Conservation (phyloP, 164 flowering plant genomes). For the Umbellularia californica region DNA sequence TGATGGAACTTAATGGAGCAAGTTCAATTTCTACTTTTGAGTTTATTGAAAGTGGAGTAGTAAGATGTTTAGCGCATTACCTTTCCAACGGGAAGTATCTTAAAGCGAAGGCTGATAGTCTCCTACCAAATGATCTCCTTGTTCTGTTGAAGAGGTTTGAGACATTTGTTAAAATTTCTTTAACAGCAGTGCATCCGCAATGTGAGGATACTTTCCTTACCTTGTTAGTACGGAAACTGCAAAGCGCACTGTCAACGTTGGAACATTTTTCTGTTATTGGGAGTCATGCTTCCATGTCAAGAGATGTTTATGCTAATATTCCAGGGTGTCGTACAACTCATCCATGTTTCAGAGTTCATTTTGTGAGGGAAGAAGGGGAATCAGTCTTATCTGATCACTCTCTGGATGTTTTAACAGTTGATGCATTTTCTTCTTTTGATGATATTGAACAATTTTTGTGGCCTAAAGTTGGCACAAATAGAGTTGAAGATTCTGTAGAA, state of each 20-base stretch:
- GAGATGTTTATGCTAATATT: constrained; percentile 52
- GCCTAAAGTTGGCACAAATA: constrained; percentile 43
- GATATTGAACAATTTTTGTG: constrained; percentile 62
- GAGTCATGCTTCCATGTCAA: constrained; percentile 35
- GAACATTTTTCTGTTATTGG: constrained; percentile 71
- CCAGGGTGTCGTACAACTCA: constrained; percentile 41
- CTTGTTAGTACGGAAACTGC: constrained; percentile 49
- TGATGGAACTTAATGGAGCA: constrained; percentile 49
- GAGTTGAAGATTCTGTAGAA: constrained; percentile 10
- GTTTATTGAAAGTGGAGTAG: constrained; percentile 83
- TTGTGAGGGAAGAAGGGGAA: constrained; percentile 65
- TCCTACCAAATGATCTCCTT: constrained; percentile 5
- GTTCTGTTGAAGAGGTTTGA: constrained; percentile 55
- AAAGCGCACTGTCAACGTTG: constrained; percentile 60
- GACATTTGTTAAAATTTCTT: constrained; percentile 48
- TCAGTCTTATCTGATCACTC: constrained; percentile 37
- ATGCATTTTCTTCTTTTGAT: constrained; percentile 61
- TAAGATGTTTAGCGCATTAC: constrained; percentile 51
- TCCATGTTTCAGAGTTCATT: constrained; percentile 71
- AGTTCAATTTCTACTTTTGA: constrained; percentile 89
- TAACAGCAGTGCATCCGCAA: constrained; percentile 22
- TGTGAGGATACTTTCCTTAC: constrained; percentile 35
- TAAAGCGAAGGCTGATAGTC: constrained; percentile 21
- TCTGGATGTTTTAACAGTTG: constrained; percentile 51
- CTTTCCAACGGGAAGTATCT: constrained; percentile 47